Percentiles rank a stretch among this genome's conserved stretches.
Conservation (phyloP, 139 green algal species). For the Eudorina sp. region DNA sequence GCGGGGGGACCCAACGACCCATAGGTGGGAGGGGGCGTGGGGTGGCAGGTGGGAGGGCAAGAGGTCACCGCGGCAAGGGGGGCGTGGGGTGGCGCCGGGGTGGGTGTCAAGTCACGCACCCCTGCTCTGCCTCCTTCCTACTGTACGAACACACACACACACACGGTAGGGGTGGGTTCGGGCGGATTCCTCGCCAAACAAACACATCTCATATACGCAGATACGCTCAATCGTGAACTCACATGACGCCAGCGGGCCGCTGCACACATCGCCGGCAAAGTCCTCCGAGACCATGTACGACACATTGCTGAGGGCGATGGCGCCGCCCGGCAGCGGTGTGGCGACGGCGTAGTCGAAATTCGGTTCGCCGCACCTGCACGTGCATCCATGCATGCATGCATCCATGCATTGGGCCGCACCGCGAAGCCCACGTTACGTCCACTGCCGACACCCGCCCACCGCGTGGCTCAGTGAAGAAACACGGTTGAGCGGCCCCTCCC, state of each 20-base stretch:
- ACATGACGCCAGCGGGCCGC: slow-evolving; percentile 40
- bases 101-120: too few species aligned
- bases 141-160: background rate
- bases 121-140: too few species aligned
- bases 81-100: too few species aligned
- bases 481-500: too few species aligned
- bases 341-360: background rate
- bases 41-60: too few species aligned
- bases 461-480: too few species aligned
- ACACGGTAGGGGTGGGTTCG: background rate
- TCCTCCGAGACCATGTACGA: slow-evolving; percentile 44
- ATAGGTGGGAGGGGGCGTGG: too few species aligned
- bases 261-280: slow-evolving; percentile 44
- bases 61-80: too few species aligned
- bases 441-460: too few species aligned
- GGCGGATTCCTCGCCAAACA: background rate
- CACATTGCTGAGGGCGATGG: slow-evolving; percentile 14
- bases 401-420: background rate
- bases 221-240: background rate
- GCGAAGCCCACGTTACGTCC: too few species aligned
- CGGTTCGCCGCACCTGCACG: slow-evolving; percentile 46
- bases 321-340: background rate
- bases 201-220: too few species aligned
- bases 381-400: background rate
- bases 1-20: too few species aligned